These are phyloP conservation scores for Cyamopsis tetragonoloba DNA, from an alignment of 306 rosid species.

Conservation along the genomic window DNA sequence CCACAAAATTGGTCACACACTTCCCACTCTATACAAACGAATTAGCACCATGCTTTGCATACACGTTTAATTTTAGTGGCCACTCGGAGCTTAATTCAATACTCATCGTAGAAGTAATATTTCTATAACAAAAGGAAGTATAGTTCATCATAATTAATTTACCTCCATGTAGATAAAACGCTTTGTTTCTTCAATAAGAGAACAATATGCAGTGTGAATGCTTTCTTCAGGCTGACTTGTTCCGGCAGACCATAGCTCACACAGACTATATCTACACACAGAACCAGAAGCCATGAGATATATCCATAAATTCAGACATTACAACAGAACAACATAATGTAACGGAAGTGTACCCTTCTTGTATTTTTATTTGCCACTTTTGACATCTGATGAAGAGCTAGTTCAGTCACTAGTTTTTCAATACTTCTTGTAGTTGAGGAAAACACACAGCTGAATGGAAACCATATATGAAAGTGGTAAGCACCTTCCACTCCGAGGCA, in stretches of 20 bases:
- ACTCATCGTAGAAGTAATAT: not conserved
- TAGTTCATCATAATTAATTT: slow-evolving; percentile 17
- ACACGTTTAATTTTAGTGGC: slow-evolving; percentile 2
- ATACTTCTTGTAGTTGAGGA: slow-evolving; percentile 6
- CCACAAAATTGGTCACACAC: too few species aligned
- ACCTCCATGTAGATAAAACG: slow-evolving; percentile 97
- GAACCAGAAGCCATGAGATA: slow-evolving; percentile 55
- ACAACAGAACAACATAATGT: too few species aligned
- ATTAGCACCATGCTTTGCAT: slow-evolving; percentile 11
- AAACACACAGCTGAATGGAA: slow-evolving; percentile 76
- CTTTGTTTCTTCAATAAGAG: slow-evolving; percentile 89
- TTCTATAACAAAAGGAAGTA: not conserved
- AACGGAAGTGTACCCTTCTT: too few species aligned
- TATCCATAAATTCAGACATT: too few species aligned
- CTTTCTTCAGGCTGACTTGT: slow-evolving; percentile 88
- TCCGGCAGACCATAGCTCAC: slow-evolving; percentile 99
- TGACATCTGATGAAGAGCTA: not conserved
- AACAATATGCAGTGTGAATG: slow-evolving; percentile 90
- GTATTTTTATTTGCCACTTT: slow-evolving; percentile 9
- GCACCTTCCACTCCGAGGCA: slow-evolving; percentile 92
- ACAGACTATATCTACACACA: slow-evolving; percentile 87
- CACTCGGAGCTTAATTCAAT: not conserved
- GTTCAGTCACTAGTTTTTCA: not conserved
- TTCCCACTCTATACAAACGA: too few species aligned
- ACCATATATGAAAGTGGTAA: slow-evolving; percentile 91